Evolutionary conservation across 2,329 filamentous ascomycete genomes (phyloP), one percentile per base, ranked within the genome.

Genomic region (Monilinia vaccinii-corymbosi): DNA sequence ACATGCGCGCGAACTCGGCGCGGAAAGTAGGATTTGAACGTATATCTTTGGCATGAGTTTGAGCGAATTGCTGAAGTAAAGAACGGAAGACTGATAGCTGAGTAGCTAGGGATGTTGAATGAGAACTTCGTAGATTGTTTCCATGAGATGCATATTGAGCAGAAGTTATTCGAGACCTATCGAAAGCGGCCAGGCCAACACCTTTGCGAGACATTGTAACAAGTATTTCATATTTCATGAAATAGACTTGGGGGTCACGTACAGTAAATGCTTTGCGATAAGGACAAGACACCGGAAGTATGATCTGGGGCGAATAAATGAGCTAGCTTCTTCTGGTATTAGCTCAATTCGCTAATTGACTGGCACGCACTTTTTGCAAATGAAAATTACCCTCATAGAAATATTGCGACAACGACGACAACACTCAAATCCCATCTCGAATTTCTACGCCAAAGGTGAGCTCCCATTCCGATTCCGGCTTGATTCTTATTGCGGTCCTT

Each of bases 1-100:
- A 99, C 94, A 99, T 99, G 73, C 93, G 91, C 3, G 94, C 93
- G 72, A 99, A 99, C 75, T 99, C 93, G 38, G 93, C 91, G 63
- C 94, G 90, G 75, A 99, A 99, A 10, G 85, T 87, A 7, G 94
- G 94, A 73, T 97, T 92, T 2, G 91, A 96, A 64, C 93, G 92
- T 62, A 99, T 99, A 70, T 96, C 94, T 71, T 92, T 91, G 67
- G 88, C 89, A 79, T 99, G 94, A 53, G 93, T 96, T 70, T 93
- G 82, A 48, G 92, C 91, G 75, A 99, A 99, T 74, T 95, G 91
- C 76, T 97, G 91, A 7, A 99, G 84, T 13, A 97, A 82, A 21
- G 91, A 94, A 71, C 96, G 91, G 80, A 99, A 99, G 70, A 97
- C 92, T 66, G 91, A 87, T 63, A 99, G 87, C 73, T 99, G 94